Conservation (phyloP, 2,329 filamentous ascomycete species). For the Ceratocystis cubensis region DNA sequence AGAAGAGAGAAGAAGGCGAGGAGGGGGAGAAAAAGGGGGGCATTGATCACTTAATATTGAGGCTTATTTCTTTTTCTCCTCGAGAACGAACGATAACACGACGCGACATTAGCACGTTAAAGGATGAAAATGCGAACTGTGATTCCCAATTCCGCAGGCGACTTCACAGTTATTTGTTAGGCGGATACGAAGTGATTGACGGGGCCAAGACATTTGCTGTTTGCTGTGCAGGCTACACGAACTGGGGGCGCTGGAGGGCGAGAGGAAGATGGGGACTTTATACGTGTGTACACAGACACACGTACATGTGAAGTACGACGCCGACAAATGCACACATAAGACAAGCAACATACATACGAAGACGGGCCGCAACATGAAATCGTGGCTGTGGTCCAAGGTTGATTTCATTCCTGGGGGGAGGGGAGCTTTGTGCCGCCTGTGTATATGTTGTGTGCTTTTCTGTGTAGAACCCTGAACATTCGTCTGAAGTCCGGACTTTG, state of each 20-base stretch:
- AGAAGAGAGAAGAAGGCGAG: background rate
- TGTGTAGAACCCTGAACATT: too few species aligned
- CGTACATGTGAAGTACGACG: too few species aligned
- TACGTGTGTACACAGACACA: background rate
- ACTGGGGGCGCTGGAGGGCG: background rate
- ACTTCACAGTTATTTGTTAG: background rate
- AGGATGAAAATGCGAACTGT: background rate
- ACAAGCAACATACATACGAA: too few species aligned
- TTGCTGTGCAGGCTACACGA: constrained; percentile 6
- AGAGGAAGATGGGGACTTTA: background rate
- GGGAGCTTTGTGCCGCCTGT: too few species aligned
- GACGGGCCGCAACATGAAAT: too few species aligned
- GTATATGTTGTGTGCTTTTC: too few species aligned
- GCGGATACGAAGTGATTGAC: constrained; percentile 8
- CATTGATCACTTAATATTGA: constrained; percentile 7
- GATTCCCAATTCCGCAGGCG: background rate
- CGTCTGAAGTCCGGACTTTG: too few species aligned
- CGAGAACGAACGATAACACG: constrained; percentile 1
- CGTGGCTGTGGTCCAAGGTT: too few species aligned
- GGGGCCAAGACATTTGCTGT: constrained; percentile 4
- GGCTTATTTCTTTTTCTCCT: background rate
- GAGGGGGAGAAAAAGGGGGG: background rate
- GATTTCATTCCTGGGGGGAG: too few species aligned
- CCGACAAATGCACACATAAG: too few species aligned
- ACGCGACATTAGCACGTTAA: too few species aligned